phyloP scores from a whole-genome alignment of 2,329 filamentous ascomycete species.

The Nothophaeocryptopus gaeumannii region DNA sequence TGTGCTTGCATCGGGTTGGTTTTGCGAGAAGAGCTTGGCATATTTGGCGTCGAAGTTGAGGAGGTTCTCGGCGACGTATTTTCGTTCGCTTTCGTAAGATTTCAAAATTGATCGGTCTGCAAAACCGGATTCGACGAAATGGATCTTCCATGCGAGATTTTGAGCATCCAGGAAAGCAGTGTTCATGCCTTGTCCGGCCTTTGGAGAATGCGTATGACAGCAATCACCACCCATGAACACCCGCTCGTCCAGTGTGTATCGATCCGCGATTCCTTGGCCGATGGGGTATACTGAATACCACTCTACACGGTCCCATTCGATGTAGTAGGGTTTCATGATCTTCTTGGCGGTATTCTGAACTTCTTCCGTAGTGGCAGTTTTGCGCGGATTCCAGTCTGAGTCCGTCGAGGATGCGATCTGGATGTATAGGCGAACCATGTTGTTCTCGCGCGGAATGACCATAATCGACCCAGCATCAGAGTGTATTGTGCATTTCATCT shows the following conservation, averaged over 20 bases:
- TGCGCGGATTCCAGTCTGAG: slow-evolving; percentile 59
- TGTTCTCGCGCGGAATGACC: slow-evolving; percentile 57
- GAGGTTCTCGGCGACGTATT: slow-evolving; percentile 77
- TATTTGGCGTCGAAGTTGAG: slow-evolving; percentile 86
- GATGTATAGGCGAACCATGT: slow-evolving; percentile 55
- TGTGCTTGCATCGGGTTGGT: slow-evolving; percentile 68
- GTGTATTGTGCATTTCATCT: slow-evolving; percentile 68
- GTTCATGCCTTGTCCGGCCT: slow-evolving; percentile 65
- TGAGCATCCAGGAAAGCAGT: slow-evolving; percentile 64
- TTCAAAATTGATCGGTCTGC: slow-evolving; percentile 70
- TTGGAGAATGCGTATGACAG: slow-evolving; percentile 62
- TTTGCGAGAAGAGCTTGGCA: slow-evolving; percentile 82
- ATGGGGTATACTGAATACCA: slow-evolving; percentile 67
- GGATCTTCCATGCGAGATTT: slow-evolving; percentile 95
- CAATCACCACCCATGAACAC: slow-evolving; percentile 65
- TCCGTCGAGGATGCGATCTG: slow-evolving; percentile 63
- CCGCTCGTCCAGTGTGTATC: slow-evolving; percentile 62
- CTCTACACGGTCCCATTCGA: slow-evolving; percentile 63
- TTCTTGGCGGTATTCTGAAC: slow-evolving; percentile 57
- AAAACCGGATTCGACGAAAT: slow-evolving; percentile 81
- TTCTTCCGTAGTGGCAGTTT: slow-evolving; percentile 58
- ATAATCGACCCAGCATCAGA: slow-evolving; percentile 63
- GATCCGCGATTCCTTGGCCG: slow-evolving; percentile 63
- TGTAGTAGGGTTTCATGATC: slow-evolving; percentile 59
- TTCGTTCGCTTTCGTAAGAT: slow-evolving; percentile 85